A percentile compares a stretch with the other conserved stretches of the same genome.
Conservation (phyloP, 108 stramenopile species). For the Nitzschia sp. region DNA sequence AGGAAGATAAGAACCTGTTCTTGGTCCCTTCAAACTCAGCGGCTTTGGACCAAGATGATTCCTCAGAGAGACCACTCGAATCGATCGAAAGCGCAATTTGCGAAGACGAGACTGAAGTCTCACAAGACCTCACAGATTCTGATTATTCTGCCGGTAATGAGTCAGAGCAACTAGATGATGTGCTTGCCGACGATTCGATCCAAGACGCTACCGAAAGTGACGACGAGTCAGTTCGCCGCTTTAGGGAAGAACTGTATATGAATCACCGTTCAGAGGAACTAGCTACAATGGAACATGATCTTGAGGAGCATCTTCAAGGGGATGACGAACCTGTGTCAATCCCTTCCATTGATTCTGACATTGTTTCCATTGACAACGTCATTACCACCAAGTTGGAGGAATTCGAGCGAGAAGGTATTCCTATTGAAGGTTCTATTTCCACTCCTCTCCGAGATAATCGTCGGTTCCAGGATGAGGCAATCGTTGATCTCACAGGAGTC, state of each 20-base stretch:
- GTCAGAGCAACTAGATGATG: background rate
- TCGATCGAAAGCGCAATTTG: no score
- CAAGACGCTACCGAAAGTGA: constrained; percentile 8
- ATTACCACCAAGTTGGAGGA: no score
- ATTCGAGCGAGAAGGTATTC: no score
- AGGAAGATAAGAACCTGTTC: background rate
- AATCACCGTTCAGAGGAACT: background rate
- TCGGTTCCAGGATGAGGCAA: background rate
- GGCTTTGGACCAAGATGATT: background rate
- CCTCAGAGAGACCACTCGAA: no score
- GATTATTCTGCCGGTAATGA: background rate
- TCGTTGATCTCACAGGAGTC: background rate
- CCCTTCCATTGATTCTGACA: no score
- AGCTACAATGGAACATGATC: no score
- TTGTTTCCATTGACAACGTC: no score
- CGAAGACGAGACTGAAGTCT: background rate
- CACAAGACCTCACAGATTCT: background rate
- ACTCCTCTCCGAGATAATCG: no score
- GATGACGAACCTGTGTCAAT: no score
- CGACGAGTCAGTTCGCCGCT: constrained; percentile 4
- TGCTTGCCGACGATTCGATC: background rate
- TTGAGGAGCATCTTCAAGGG: no score
- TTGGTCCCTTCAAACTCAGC: background rate
- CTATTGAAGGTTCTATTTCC: no score
- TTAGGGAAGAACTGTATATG: constrained; percentile 1